Conservation (phyloP, 768 basidiomycete genomes). For the Amanita subjunquillea region DNA sequence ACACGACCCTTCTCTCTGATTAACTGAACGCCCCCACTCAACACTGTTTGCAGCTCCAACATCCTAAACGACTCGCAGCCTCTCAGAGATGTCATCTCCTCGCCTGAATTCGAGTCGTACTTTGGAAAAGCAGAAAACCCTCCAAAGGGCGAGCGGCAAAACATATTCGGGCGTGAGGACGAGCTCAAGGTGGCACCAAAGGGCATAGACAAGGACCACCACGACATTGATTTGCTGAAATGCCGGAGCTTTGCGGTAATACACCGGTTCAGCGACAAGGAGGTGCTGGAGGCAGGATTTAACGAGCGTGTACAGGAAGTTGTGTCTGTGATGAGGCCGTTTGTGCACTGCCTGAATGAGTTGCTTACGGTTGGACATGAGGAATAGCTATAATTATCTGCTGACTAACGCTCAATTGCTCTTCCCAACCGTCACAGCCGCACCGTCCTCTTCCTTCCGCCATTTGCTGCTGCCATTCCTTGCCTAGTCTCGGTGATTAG, state of each 20-base stretch:
- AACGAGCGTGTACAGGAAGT: slow-evolving; percentile 48
- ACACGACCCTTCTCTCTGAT: slow-evolving; percentile 6
- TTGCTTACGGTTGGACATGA: slow-evolving; percentile 48
- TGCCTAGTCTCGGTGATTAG: too few species aligned
- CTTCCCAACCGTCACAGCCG: slow-evolving; percentile 6
- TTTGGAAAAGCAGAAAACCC: slow-evolving; percentile 66
- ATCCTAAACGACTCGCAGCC: slow-evolving; percentile 50
- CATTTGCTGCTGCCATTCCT: neutral
- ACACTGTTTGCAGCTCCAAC: slow-evolving; percentile 33
- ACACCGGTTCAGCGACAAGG: slow-evolving; percentile 57
- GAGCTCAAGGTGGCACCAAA: slow-evolving; percentile 89
- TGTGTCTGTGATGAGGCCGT: slow-evolving; percentile 50
- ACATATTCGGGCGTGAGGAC: slow-evolving; percentile 81
- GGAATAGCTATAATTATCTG: slow-evolving; percentile 18
- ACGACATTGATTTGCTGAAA: slow-evolving; percentile 88
- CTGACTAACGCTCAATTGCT: neutral
- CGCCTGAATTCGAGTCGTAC: slow-evolving; percentile 57
- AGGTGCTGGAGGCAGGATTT: slow-evolving; percentile 62
- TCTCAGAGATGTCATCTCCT: slow-evolving; percentile 58
- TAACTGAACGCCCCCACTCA: neutral
- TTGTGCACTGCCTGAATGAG: slow-evolving; percentile 75
- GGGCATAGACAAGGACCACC: slow-evolving; percentile 78
- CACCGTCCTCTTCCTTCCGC: neutral
- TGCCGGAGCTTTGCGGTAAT: slow-evolving; percentile 69
- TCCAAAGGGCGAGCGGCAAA: slow-evolving; percentile 53